Evolutionary conservation across 1,284 basidiomycete species (phyloP).

Genomic region (Puccinia hordei): DNA sequence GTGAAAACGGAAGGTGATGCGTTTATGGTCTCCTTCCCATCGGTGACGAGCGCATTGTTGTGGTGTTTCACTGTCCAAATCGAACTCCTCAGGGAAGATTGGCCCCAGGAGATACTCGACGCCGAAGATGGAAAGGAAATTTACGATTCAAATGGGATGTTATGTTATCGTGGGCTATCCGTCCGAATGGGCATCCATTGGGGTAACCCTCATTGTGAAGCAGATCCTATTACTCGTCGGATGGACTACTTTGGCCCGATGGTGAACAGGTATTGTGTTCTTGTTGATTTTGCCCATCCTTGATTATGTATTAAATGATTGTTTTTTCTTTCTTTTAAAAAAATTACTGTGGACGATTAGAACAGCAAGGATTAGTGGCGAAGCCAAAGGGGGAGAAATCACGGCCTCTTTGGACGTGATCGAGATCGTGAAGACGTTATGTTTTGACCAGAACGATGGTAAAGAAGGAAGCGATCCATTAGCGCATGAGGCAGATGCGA

Average conservation of each 20-base stretch:
- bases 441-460: slow-evolving; percentile 58
- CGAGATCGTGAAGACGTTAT: slow-evolving; percentile 70
- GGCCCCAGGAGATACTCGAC: slow-evolving; percentile 93
- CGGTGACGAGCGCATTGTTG: slow-evolving; percentile 79
- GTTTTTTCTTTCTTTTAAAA: neutral
- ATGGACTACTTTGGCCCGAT: slow-evolving; percentile 73
- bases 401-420: slow-evolving; percentile 88
- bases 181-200: slow-evolving; percentile 98
- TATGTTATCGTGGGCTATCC: slow-evolving; percentile 84
- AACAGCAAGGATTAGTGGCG: slow-evolving; percentile 78
- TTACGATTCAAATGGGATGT: slow-evolving; percentile 65
- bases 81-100: slow-evolving; percentile 78
- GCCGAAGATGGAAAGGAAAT: slow-evolving; percentile 86
- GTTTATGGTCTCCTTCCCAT: slow-evolving; percentile 98
- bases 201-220: slow-evolving; percentile 85
- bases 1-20: slow-evolving; percentile 99
- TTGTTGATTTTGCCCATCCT: slow-evolving; percentile 70
- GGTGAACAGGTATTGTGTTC: slow-evolving; percentile 54
- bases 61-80: slow-evolving; percentile 90
- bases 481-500: slow-evolving; percentile 57
- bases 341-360: slow-evolving; percentile 60
- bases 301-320: too few species aligned
- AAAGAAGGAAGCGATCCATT: slow-evolving; percentile 58
- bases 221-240: slow-evolving; percentile 87
- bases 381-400: slow-evolving; percentile 90